These are phyloP conservation scores for Agrocybe chaxingu DNA, from an alignment of 768 basidiomycete genomes.

Conservation along the genomic window DNA sequence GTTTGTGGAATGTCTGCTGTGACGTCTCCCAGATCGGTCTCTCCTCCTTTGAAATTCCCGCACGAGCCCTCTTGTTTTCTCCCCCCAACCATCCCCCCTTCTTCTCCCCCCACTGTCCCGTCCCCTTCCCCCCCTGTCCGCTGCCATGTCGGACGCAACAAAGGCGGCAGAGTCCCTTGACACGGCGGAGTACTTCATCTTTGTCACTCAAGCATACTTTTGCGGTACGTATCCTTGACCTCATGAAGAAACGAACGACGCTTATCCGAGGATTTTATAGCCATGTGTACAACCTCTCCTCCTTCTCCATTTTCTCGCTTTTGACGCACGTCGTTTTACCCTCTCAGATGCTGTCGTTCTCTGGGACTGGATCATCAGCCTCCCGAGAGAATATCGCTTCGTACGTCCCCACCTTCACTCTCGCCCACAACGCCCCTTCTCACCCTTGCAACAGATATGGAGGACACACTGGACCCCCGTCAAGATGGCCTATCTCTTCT, in stretches of 20 bases:
- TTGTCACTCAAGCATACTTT: conserved; percentile 80
- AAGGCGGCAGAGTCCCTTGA: conserved; percentile 33
- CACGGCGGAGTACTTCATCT: conserved; percentile 74
- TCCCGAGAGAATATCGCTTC: conserved; percentile 76
- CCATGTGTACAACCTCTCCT: conserved; percentile 57
- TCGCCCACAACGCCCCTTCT: conserved; percentile 19
- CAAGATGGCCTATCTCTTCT: conserved; percentile 80
- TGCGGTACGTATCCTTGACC: conserved; percentile 59
- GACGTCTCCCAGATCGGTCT: conserved; percentile 24
- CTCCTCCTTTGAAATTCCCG: conserved; percentile 23
- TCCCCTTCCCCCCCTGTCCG: conserved; percentile 17
- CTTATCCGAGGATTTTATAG: conserved; percentile 39
- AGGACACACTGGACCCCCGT: conserved; percentile 83
- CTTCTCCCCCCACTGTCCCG: conserved; percentile 16
- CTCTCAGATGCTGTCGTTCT: conserved; percentile 70
- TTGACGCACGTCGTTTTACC: conserved; percentile 24
- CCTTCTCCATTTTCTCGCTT: conserved; percentile 22
- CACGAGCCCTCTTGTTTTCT: conserved; percentile 34
- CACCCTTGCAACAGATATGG: conserved; percentile 56
- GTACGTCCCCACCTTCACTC: conserved; percentile 34
- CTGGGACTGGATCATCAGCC: conserved; percentile 83
- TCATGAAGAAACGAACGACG: conserved; percentile 18
- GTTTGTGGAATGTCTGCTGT: conserved; percentile 44
- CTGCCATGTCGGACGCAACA: conserved; percentile 10
- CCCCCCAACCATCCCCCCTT: conserved; percentile 29